Base-by-base conservation (phyloP, 352 stramenopile species). In the Pythium periplocum region DNA sequence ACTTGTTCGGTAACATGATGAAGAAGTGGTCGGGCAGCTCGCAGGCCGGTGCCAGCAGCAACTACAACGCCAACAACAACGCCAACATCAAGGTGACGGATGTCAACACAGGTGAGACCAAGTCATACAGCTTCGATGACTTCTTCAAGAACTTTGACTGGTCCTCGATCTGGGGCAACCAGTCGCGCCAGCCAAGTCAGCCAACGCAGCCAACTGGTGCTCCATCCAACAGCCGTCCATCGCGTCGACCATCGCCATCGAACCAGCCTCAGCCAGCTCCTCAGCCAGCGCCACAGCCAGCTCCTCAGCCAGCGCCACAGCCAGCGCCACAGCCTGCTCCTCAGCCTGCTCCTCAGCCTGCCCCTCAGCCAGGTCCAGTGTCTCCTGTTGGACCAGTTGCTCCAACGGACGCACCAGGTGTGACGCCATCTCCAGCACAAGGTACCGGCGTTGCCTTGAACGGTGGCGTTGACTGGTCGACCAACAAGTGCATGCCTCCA, bases 401-500 rank as follows among this genome's bases (percentile, higher is more conserved):
- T 48, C 43, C 43, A 31, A 31, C 43, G 6, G 9, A 11, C 9
- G 9, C 43, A n/a, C 43, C 43, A 7, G 43, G 17, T 30, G 10
- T 9, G 6, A 11, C 43, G 17, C 8, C 9, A 8, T 9, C 10
- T 31, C 43, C 43, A 11, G 10, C 43, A 9, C 43, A 7, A 30
- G 9, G 9, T 30, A n/a, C 9, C 43, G 17, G 6, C 17, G 6
- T 9, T 6, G 43, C 10, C 26, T 6, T 31, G 9, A 44, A 11
- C 7, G 48, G 35, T 33, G 48, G 33, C 30, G 51, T 59, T 2
- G 57, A 64, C 57, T 64, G 57, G 57, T 55, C 50, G 4, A 55
- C 11, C n/a, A 55, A 32, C 31, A 40, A n/a, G 26, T 64, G 57
- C 30, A 59, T 64, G 57, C 50, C 57, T 40, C 45, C 57, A 9